phyloP scores from a whole-genome alignment of 1,139 yeast species.

The Debaryomyces sp. region DNA sequence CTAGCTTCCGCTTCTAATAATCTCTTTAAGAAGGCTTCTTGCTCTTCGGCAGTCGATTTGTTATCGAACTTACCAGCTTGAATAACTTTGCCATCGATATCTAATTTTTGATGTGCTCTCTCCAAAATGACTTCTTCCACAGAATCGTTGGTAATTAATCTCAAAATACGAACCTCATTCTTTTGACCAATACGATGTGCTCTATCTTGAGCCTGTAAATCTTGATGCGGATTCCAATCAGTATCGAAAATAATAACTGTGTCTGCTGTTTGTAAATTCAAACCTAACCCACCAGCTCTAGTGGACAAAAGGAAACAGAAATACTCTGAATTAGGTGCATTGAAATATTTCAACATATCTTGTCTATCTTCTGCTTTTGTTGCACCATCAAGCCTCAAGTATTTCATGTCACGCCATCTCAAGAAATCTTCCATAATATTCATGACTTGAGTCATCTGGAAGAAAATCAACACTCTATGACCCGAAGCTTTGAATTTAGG shows the following conservation, averaged over 20 bases:
- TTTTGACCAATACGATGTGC: constrained; percentile 99
- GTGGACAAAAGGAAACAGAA: constrained; percentile 91
- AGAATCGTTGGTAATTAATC: constrained; percentile 91
- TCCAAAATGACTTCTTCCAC: constrained; percentile 94
- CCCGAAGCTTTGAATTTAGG: constrained; percentile 87
- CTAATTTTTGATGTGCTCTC: constrained; percentile 91
- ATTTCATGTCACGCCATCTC: constrained; percentile 71
- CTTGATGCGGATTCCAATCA: constrained; percentile 99
- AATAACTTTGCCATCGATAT: constrained; percentile 96
- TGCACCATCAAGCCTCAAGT: constrained; percentile 90
- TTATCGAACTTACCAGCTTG: constrained; percentile 99
- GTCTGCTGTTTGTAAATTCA: constrained; percentile 95
- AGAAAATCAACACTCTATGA: constrained; percentile 90
- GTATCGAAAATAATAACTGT: constrained; percentile 96
- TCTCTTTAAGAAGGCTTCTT: constrained; percentile 86
- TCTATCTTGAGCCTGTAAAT: constrained; percentile 97
- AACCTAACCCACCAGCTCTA: constrained; percentile 97
- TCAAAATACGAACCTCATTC: constrained; percentile 90
- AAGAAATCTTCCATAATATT: constrained; percentile 97
- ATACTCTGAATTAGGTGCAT: constrained; percentile 86
- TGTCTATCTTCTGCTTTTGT: constrained; percentile 97
- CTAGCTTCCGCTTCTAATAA: constrained; percentile 79
- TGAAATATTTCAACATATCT: constrained; percentile 76
- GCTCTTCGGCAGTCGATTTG: constrained; percentile 95
- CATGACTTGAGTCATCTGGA: constrained; percentile 99